These are phyloP conservation scores for Fusarium anthophilum DNA, from an alignment of 2,329 filamentous ascomycete genomes.

Conservation along the genomic window DNA sequence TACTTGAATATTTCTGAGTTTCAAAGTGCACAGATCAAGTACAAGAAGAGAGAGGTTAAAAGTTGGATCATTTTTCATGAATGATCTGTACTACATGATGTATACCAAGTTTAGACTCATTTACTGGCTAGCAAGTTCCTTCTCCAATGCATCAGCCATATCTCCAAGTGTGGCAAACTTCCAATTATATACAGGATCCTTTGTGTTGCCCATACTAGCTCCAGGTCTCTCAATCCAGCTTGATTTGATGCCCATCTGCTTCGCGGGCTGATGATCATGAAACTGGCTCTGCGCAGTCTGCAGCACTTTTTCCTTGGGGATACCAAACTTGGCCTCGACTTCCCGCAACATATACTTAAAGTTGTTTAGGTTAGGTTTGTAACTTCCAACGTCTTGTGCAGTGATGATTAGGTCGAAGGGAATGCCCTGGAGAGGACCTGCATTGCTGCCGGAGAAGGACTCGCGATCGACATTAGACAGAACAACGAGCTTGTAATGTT, in stretches of 20 bases:
- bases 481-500: slow-evolving; percentile 66
- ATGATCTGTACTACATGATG: neutral
- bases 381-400: slow-evolving; percentile 75
- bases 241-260: slow-evolving; percentile 63
- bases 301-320: slow-evolving; percentile 64
- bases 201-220: slow-evolving; percentile 51
- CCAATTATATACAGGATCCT: slow-evolving; percentile 62
- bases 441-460: slow-evolving; percentile 57
- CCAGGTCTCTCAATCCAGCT: slow-evolving; percentile 69
- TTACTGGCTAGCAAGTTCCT: slow-evolving; percentile 17
- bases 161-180: slow-evolving; percentile 67
- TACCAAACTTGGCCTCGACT: slow-evolving; percentile 62
- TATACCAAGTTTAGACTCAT: neutral
- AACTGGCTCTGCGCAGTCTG: slow-evolving; percentile 76
- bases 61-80: rapidly evolving
- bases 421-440: slow-evolving; percentile 58
- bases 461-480: slow-evolving; percentile 66
- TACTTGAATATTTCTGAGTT: neutral
- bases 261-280: slow-evolving; percentile 75
- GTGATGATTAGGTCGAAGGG: slow-evolving; percentile 71
- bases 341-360: slow-evolving; percentile 71
- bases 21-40: neutral
- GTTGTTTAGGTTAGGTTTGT: slow-evolving; percentile 74
- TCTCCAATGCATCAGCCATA: slow-evolving; percentile 60
- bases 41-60: no score